Percentiles rank a stretch among this genome's conserved stretches.
Conservation (phyloP, 1,284 basidiomycete species). For the Ganoderma leucocontextum region DNA sequence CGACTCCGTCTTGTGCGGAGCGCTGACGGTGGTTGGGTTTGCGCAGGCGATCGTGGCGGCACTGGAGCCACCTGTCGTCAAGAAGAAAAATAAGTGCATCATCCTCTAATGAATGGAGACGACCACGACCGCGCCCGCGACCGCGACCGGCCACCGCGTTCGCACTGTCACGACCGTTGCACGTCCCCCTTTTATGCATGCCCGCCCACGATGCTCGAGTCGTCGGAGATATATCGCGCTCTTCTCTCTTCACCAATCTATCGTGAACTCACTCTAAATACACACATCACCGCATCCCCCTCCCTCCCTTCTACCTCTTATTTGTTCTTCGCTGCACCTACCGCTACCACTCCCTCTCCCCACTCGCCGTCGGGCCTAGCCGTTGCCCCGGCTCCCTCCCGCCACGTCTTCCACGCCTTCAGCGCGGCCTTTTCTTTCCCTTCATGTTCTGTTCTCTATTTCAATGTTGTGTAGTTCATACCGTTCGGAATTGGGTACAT, state of each 20-base stretch:
- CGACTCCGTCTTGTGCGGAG: background rate
- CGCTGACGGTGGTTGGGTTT: background rate
- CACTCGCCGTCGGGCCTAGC: constrained; percentile 13
- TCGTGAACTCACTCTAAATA: constrained; percentile 40
- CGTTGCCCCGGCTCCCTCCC: constrained; percentile 10
- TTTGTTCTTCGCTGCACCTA: constrained; percentile 22
- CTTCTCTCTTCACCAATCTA: constrained; percentile 37
- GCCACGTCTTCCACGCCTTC: constrained; percentile 14
- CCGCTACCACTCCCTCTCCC: constrained; percentile 22
- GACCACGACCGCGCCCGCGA: constrained; percentile 7
- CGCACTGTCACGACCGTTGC: constrained; percentile 32
- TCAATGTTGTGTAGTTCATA: constrained; percentile 40
- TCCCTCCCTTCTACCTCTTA: constrained; percentile 30
- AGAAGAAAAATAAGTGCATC: constrained; percentile 86
- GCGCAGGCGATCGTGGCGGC: constrained; percentile 95
- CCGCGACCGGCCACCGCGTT: constrained; percentile 20
- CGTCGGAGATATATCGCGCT: constrained; percentile 40
- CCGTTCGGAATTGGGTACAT: constrained; percentile 40
- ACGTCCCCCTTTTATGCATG: constrained; percentile 32
- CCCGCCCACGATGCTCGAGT: constrained; percentile 37
- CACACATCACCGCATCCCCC: constrained; percentile 37
- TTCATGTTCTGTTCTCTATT: constrained; percentile 29
- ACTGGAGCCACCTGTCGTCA: constrained; percentile 93
- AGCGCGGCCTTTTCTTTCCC: constrained; percentile 21
- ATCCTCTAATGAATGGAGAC: constrained; percentile 67